Evolutionary conservation across 2,329 filamentous ascomycete species (phyloP), one percentile per base, ranked within the genome.

Genomic region (Penicillium sp.): DNA sequence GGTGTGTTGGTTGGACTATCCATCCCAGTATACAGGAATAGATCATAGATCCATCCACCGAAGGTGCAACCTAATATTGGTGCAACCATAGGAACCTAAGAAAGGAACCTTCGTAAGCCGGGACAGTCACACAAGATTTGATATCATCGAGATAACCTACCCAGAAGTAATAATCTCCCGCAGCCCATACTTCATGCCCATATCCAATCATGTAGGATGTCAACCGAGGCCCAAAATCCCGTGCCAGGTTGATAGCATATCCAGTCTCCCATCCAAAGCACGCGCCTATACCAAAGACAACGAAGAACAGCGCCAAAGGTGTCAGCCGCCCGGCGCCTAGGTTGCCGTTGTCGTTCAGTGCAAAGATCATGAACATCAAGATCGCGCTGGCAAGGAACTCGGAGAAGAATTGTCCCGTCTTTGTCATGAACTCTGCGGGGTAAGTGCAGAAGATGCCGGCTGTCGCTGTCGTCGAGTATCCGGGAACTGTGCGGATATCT

Each of bases 201-300:
- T 91, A 90, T 2, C 88, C 88, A 51, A 90, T 64, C 67, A 86
- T 82, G 67, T 85, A 88, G 1, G 83, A 82, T 59, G 88, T 82
- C 41, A 90, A 70, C 11, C 88, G 78, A 10, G 87, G 87, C 0
- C 86, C 86, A 67, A 90, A 88, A 61, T 91, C 88, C 71, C 88
- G 80, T 35, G 87, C 88, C 40, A 89, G 72, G 65, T 90, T 90
- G 61, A 90, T 89, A 16, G 87, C 88, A 72, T 88, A 91, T 36
- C 88, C 87, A 1, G 88, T 91, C 70, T 90, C 83, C 86, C 86
- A 90, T 7, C 88, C 88, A 64, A 89, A 90, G 67, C 85, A 88
- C 31, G 85, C 84, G 17, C 87, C 87, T 22, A 90, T 84, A 8
- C 87, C 88, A 66, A 90, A 90, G 59, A 90, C 85, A 45, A 90